phyloP scores from a whole-genome alignment of 169 alveolate genomes.

The Plasmodium sp. region DNA sequence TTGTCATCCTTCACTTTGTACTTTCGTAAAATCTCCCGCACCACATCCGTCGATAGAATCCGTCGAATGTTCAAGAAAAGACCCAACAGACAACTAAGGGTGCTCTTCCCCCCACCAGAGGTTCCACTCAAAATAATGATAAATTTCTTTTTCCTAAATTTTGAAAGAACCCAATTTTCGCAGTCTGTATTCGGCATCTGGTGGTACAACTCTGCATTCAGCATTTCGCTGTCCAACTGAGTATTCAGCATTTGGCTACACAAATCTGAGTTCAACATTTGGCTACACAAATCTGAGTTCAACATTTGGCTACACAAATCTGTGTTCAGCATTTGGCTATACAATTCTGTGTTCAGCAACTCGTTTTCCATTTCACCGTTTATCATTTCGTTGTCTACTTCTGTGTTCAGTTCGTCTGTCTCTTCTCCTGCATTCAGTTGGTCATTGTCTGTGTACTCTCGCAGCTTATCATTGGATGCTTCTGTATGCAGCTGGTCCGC shows the following conservation, averaged over 20 bases:
- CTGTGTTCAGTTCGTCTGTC: background rate
- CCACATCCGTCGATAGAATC: conserved; percentile 59
- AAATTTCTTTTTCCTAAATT: conserved; percentile 3
- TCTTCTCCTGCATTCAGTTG: background rate
- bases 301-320: background rate
- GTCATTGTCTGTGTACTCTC: background rate
- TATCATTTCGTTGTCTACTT: background rate
- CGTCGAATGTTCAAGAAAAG: conserved; percentile 31
- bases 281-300: background rate
- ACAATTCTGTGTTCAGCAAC: background rate
- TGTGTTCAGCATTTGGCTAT: background rate
- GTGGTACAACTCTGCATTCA: background rate
- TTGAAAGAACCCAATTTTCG: background rate
- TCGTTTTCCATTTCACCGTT: background rate
- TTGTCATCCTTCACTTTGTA: conserved; percentile 20
- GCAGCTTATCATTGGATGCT: background rate
- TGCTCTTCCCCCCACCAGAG: conserved; percentile 67
- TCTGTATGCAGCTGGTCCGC: background rate
- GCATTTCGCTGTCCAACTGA: background rate
- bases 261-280: background rate
- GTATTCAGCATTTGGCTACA: background rate
- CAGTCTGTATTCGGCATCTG: background rate
- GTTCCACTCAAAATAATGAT: conserved; percentile 57
- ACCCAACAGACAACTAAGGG: conserved; percentile 62
- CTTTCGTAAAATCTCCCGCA: conserved; percentile 56